phyloP scores from a whole-genome alignment of 768 basidiomycete genomes.

The Mycena maculata region DNA sequence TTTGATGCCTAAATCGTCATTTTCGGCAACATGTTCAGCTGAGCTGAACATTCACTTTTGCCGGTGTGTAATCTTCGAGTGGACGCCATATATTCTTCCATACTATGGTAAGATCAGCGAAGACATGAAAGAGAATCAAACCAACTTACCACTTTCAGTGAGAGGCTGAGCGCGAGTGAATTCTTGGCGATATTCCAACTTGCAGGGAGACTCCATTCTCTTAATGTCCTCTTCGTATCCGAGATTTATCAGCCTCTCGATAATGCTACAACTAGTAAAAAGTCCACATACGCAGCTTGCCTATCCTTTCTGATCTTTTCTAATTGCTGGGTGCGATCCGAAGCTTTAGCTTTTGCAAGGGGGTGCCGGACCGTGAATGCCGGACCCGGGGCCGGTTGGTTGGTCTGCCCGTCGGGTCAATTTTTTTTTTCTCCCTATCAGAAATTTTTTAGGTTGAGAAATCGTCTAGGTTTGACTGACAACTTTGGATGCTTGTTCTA shows the following conservation, averaged over 20 bases:
- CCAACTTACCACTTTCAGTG: slow-evolving; percentile 4
- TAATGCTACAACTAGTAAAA: neutral
- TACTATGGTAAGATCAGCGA: neutral
- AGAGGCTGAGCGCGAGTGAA: slow-evolving; percentile 5
- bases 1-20: too few species aligned
- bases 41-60: too few species aligned
- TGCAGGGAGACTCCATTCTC: neutral
- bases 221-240: neutral
- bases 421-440: too few species aligned
- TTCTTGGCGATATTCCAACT: neutral
- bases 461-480: too few species aligned
- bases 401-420: too few species aligned
- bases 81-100: slow-evolving; percentile 4
- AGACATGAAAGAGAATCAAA: neutral
- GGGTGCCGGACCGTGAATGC: too few species aligned
- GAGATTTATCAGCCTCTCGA: neutral
- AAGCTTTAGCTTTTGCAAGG: neutral
- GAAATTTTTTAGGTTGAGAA: too few species aligned
- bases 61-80: neutral
- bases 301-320: slow-evolving; percentile 12
- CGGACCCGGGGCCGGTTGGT: too few species aligned
- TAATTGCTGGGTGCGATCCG: neutral
- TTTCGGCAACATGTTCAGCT: too few species aligned
- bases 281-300: neutral
- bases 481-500: too few species aligned